These are phyloP conservation scores for Mimosa pudica DNA, from an alignment of 306 rosid genomes.

Conservation along the genomic window DNA sequence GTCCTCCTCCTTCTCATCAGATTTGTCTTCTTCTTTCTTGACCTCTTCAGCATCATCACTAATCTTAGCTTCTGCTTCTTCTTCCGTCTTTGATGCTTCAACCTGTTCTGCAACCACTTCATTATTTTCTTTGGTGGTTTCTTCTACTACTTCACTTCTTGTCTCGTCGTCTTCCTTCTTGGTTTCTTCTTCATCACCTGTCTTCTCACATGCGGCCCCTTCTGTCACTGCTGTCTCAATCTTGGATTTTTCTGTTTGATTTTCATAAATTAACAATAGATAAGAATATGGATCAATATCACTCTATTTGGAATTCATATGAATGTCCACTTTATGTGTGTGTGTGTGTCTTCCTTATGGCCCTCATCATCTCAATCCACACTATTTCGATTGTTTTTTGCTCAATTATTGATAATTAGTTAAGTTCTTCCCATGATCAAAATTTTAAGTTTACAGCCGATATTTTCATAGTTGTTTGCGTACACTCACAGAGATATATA, in stretches of 20 bases:
- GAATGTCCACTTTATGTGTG: not conserved
- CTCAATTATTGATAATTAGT: not conserved
- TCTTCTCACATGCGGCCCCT: conserved; percentile 35
- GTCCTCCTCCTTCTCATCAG: conserved; percentile 41
- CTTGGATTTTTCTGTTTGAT: conserved; percentile 30
- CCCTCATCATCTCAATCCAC: not conserved
- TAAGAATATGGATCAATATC: not conserved
- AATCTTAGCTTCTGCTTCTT: conserved; percentile 16
- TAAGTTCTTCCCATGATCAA: not conserved
- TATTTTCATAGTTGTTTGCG: not conserved
- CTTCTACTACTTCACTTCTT: conserved; percentile 26
- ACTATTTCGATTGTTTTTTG: not conserved
- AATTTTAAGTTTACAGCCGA: not conserved
- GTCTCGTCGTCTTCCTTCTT: conserved; percentile 29
- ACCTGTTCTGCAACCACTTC: conserved; percentile 41
- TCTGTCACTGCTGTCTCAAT: conserved; percentile 32
- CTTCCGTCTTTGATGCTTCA: conserved; percentile 29
- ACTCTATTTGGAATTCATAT: not conserved
- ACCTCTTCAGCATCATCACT: not conserved
- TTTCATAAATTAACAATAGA: not conserved
- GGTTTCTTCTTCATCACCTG: conserved; percentile 41
- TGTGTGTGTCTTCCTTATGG: too few relatives aligned
- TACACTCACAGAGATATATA: too few relatives aligned
- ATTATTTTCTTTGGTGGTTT: conserved; percentile 6
- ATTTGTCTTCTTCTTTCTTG: conserved; percentile 43